A percentile compares a stretch with the other conserved stretches of the same genome.
These are phyloP conservation scores for Calendula officinalis DNA, from an alignment of 129 eudicot species.

Conservation along the genomic window DNA sequence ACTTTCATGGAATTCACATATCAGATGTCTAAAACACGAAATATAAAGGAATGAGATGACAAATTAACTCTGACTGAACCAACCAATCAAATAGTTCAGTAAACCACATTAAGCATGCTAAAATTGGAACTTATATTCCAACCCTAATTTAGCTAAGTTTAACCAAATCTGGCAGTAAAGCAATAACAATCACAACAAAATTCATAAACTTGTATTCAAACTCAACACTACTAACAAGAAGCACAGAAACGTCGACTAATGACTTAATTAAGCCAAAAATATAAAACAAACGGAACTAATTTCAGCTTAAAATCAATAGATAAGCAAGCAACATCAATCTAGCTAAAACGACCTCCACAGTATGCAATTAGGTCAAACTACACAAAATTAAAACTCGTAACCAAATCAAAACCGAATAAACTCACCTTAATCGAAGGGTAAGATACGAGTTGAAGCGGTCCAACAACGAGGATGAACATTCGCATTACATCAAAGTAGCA, in stretches of 20 bases:
- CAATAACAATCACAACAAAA: constrained; percentile 4
- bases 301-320: too few relatives aligned
- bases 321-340: background rate
- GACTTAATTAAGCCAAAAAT: constrained; percentile 3
- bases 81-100: background rate
- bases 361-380: constrained; percentile 5
- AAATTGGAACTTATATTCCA: background rate
- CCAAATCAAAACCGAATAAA: background rate
- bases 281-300: background rate
- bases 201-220: background rate
- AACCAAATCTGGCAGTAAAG: background rate
- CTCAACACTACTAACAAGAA: background rate
- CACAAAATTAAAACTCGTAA: background rate
- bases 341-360: background rate
- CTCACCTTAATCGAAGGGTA: constrained; percentile 70
- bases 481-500: constrained; percentile 80
- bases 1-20: constrained; percentile 16
- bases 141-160: background rate
- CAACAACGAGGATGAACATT: constrained; percentile 61
- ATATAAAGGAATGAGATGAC: background rate
- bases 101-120: background rate
- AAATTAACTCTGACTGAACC: background rate
- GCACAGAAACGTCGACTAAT: background rate
- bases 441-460: constrained; percentile 87
- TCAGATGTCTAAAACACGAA: background rate